These are phyloP conservation scores for Eudorina sp. DNA, from an alignment of 139 green algal genomes.

Conservation along the genomic window DNA sequence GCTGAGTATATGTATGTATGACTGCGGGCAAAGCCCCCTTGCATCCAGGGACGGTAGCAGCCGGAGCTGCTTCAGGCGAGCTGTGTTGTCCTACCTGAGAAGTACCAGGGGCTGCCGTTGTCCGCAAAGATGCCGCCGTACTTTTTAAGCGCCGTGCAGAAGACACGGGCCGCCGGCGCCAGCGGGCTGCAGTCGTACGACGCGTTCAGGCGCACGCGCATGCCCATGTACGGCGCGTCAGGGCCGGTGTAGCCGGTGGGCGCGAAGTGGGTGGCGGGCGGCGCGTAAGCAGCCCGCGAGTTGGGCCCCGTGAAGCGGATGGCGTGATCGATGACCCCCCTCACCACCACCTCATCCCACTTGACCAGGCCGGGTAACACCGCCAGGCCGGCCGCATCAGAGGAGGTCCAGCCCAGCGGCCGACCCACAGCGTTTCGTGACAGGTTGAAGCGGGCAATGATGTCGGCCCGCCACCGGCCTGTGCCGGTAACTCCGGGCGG, in stretches of 20 bases:
- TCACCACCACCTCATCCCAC: conserved; percentile 28
- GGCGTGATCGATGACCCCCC: conserved; percentile 51
- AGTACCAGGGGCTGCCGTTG: conserved; percentile 55
- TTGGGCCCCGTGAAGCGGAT: conserved; percentile 59
- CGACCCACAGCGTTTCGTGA: conserved; percentile 36
- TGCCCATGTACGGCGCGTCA: conserved; percentile 54
- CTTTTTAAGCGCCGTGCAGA: conserved; percentile 56
- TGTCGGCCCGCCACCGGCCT: conserved; percentile 28
- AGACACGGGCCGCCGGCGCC: conserved; percentile 10
- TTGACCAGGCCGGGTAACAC: conserved; percentile 49
- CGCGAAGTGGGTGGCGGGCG: conserved; percentile 52
- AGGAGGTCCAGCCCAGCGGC: conserved; percentile 57
- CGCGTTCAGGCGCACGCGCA: conserved; percentile 50
- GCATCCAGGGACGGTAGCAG: too few relatives aligned
- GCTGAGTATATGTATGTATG: too few relatives aligned
- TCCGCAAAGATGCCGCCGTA: conserved; percentile 62
- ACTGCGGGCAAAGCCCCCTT: too few relatives aligned
- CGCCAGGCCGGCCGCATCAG: conserved; percentile 57
- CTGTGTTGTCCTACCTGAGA: conserved; percentile 38
- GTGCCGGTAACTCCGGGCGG: neutral
- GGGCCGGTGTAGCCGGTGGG: conserved; percentile 14
- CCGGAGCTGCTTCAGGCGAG: too few relatives aligned
- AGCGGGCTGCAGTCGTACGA: conserved; percentile 43
- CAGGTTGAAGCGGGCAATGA: conserved; percentile 26
- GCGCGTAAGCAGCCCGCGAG: conserved; percentile 31